Percentiles rank a stretch among this genome's conserved stretches.
Evolutionary conservation across 352 stramenopile genomes (phyloP).

Genomic region (Peronospora farinosa): DNA sequence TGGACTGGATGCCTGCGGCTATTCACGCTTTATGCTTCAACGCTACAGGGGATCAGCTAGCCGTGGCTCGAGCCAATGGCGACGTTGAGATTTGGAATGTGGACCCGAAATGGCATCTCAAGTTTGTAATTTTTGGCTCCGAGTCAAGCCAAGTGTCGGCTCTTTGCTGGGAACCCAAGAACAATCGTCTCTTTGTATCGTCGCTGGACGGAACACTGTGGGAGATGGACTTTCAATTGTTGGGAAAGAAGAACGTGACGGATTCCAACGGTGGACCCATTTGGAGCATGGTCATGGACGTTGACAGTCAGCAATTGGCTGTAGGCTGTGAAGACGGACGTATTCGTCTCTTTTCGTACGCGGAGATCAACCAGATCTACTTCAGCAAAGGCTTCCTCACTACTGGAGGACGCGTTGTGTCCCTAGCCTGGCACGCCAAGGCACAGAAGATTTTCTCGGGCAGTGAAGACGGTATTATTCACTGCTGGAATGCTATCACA

Average conservation of each 20-base stretch:
- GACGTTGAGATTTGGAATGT: slow-evolving; percentile 79
- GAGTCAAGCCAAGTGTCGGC: slow-evolving; percentile 59
- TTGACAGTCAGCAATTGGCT: slow-evolving; percentile 51
- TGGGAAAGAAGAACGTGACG: slow-evolving; percentile 70
- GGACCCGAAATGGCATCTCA: slow-evolving; percentile 61
- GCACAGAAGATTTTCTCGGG: slow-evolving; percentile 82
- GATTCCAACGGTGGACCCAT: slow-evolving; percentile 86
- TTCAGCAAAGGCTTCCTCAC: slow-evolving; percentile 82
- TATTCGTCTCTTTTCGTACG: slow-evolving; percentile 84
- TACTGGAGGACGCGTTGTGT: slow-evolving; percentile 71
- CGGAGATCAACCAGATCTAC: slow-evolving; percentile 57
- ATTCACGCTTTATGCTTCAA: slow-evolving; percentile 64
- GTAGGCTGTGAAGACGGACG: slow-evolving; percentile 88
- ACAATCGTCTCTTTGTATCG: slow-evolving; percentile 53
- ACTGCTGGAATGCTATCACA: slow-evolving; percentile 76
- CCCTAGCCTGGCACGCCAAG: slow-evolving; percentile 68
- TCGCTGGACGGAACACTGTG: slow-evolving; percentile 72
- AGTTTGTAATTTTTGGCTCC: slow-evolving; percentile 63
- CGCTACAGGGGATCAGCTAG: slow-evolving; percentile 44
- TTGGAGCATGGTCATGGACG: slow-evolving; percentile 81
- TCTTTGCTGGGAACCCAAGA: slow-evolving; percentile 44
- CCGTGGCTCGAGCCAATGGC: slow-evolving; percentile 69
- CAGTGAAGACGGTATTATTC: slow-evolving; percentile 79
- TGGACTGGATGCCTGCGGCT: slow-evolving; percentile 77
- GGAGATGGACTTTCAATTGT: slow-evolving; percentile 70